Evolutionary conservation across 139 green algal genomes (phyloP).

Genomic region (Chlamydomonas asymmetrica): DNA sequence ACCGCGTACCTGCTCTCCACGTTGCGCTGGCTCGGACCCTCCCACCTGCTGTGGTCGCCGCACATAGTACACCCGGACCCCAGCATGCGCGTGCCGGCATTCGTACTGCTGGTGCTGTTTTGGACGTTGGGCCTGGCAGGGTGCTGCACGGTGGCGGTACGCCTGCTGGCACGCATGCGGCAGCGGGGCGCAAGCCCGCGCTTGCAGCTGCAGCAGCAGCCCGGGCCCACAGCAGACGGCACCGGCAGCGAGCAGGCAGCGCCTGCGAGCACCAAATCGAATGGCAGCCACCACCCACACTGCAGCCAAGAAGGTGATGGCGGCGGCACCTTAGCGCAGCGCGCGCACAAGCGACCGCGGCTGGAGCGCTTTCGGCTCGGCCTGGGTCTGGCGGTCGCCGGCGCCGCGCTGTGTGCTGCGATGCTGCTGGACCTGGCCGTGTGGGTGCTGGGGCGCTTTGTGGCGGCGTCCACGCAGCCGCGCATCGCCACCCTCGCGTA

Average conservation of each 20-base stretch:
- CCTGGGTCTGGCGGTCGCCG: not conserved
- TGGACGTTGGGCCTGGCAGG: slow-evolving; percentile 21
- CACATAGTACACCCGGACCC: slow-evolving; percentile 28
- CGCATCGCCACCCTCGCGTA: slow-evolving; percentile 51
- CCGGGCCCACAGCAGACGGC: too few relatives aligned
- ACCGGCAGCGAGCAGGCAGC: too few relatives aligned
- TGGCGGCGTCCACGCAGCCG: slow-evolving; percentile 27
- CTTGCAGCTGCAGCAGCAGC: too few relatives aligned
- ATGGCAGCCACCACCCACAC: too few relatives aligned
- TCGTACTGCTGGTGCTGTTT: slow-evolving; percentile 23
- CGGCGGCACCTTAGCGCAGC: too few relatives aligned
- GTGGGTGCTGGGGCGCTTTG: slow-evolving; percentile 46
- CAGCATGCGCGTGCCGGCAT: slow-evolving; percentile 23
- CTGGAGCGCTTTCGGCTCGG: too few relatives aligned
- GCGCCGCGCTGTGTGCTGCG: not conserved
- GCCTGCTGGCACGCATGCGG: not conserved
- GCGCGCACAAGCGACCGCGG: too few relatives aligned
- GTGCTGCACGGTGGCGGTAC: not conserved
- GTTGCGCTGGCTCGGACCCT: slow-evolving; percentile 24
- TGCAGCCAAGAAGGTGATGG: too few relatives aligned
- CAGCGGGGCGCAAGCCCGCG: not conserved
- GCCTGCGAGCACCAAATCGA: too few relatives aligned
- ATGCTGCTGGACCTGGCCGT: slow-evolving; percentile 28
- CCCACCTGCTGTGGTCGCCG: slow-evolving; percentile 21
- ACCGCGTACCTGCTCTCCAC: slow-evolving; percentile 22